phyloP scores from a whole-genome alignment of 257 asterid species.

The Solanum infundibuliforme region DNA sequence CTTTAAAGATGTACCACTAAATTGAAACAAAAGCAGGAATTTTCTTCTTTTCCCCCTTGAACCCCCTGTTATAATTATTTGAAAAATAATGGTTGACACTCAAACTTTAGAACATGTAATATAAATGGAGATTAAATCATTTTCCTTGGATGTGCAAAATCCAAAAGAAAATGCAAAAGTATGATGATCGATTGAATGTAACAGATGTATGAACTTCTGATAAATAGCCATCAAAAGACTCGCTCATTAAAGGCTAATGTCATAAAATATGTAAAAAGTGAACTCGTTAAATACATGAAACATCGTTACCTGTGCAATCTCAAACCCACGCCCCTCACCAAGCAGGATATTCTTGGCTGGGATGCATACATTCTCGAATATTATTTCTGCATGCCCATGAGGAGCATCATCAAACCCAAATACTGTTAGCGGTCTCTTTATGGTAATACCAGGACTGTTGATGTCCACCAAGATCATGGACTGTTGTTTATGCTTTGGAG shows the following conservation, averaged over 20 bases:
- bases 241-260: not conserved
- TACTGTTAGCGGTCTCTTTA: conserved; percentile 73
- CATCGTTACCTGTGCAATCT: conserved; percentile 79
- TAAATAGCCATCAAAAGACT: not conserved
- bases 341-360: conserved; percentile 64
- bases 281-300: not conserved
- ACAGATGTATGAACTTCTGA: not conserved
- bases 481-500: conserved; percentile 76
- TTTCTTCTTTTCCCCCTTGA: not conserved
- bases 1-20: not conserved
- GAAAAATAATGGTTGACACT: not conserved
- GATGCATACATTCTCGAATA: conserved; percentile 59
- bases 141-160: not conserved
- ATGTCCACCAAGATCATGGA: conserved; percentile 91
- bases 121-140: not conserved
- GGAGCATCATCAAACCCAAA: conserved; percentile 98
- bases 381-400: conserved; percentile 93
- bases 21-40: not conserved
- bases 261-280: not conserved
- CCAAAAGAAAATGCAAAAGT: not conserved
- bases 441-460: conserved; percentile 57
- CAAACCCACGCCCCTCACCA: conserved; percentile 98
- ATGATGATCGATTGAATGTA: not conserved
- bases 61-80: not conserved
- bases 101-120: not conserved